phyloP scores from a whole-genome alignment of 2,329 filamentous ascomycete genomes.

The Phyllosticta capitalensis region DNA sequence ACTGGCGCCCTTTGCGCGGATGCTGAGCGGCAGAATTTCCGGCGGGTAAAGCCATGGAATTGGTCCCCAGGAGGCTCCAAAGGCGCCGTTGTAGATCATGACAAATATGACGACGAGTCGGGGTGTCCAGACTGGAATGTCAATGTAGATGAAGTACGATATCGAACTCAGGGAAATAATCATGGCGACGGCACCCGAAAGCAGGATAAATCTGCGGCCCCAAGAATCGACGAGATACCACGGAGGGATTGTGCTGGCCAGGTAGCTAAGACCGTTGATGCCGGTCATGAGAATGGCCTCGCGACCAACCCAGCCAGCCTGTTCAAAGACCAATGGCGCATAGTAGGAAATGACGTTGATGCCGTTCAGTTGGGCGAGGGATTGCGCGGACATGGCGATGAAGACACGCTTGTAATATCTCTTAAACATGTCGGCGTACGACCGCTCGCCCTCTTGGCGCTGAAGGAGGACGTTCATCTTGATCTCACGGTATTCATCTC shows the following conservation, averaged over 20 bases:
- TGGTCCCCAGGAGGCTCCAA: constrained; percentile 95
- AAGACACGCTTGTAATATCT: constrained; percentile 87
- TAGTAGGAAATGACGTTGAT: constrained; percentile 99
- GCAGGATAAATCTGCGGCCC: constrained; percentile 79
- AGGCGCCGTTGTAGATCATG: constrained; percentile 97
- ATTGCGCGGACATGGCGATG: constrained; percentile 97
- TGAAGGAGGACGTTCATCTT: constrained; percentile 95
- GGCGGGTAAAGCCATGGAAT: constrained; percentile 98
- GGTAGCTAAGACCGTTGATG: constrained; percentile 85
- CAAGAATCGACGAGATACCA: constrained; percentile 95
- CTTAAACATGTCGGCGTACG: constrained; percentile 89
- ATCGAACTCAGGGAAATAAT: constrained; percentile 77
- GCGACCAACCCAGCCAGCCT: constrained; percentile 88
- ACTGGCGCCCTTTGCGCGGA: constrained; percentile 93
- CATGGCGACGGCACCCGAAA: constrained; percentile 87
- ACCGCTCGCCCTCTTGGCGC: constrained; percentile 88
- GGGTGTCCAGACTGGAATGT: constrained; percentile 61
- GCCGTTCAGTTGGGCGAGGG: constrained; percentile 89
- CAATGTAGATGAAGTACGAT: constrained; percentile 90
- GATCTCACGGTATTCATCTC: constrained; percentile 95
- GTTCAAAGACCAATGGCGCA: constrained; percentile 90
- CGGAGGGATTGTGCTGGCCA: constrained; percentile 84
- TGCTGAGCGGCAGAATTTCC: constrained; percentile 95
- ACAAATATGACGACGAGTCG: constrained; percentile 86
- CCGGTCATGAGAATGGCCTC: constrained; percentile 94